Evolutionary conservation across 495 filamentous ascomycete genomes (phyloP), one percentile per base, ranked within the genome.

Genomic region (Monascus purpureus): DNA sequence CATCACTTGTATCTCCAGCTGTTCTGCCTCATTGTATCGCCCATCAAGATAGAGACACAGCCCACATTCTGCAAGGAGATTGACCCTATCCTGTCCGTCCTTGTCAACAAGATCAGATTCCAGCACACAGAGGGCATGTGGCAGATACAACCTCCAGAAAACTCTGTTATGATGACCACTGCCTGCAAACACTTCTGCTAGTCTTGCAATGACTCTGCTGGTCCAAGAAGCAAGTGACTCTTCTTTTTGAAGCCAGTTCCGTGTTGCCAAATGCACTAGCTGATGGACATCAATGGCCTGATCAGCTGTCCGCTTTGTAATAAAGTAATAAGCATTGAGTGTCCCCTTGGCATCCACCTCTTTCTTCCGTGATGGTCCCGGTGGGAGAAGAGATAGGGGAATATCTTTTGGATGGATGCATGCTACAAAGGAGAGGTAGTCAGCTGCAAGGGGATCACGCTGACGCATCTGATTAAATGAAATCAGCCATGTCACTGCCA

Each of bases 401-500:
- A 56, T 44, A 26, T 46, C 34, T 2, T 26, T 29, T 15, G 44
- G 28, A 13, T 62, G 49, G 1, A 73, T 28, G 12, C 57, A 57
- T 3, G 62, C 41, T 43, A 72, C 61, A 32, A 66, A 55, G 0
- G 39, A 45, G 1, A 74, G 37, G 29, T 54, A 53, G 0, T 63
- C 38, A 0, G 53, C 43, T 0, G 67, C 64, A 0, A 50, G 6
- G 0, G 22, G 25, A 23, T 60, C 32, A 2, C 33, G 26, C 6
- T 45, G 22, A 17, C 36, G 49, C 8, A 73, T 65, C 37, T 72
- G 59, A 0, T 50, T 35, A 30, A 75, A 68, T 0, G 68, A 70
- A 1, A 70, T 59, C 0, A 65, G 47, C 70, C 66, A 75, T 0
- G 70, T 77, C 1, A 51, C 55, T 1, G 64, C 67, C 1, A 75